These are phyloP conservation scores for Chrysanthemum lavandulifolium DNA, from an alignment of 129 eudicot genomes.

Conservation along the genomic window DNA sequence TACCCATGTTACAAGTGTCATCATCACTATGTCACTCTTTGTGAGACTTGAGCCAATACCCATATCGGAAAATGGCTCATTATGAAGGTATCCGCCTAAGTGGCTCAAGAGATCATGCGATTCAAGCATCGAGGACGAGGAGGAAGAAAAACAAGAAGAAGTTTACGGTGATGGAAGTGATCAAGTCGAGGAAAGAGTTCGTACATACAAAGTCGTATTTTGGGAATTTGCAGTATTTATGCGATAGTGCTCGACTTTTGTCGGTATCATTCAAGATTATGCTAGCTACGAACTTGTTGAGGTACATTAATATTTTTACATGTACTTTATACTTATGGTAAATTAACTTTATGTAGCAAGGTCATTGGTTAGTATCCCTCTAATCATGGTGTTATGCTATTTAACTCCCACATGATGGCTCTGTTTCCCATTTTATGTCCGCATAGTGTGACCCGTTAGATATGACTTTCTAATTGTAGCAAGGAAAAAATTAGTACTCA, in stretches of 20 bases:
- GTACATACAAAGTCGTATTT: slow-evolving; percentile 70
- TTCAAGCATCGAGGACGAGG: too few species aligned
- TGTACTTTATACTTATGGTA: too few species aligned
- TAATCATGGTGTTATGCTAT: too few species aligned
- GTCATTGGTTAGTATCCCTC: too few species aligned
- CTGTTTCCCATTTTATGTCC: too few species aligned
- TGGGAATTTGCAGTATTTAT: slow-evolving; percentile 83
- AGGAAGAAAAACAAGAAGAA: slow-evolving; percentile 33
- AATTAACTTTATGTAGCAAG: too few species aligned
- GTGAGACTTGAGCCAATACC: slow-evolving; percentile 30
- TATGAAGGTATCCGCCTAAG: slow-evolving; percentile 41
- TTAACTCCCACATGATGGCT: too few species aligned
- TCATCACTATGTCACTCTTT: slow-evolving; percentile 20
- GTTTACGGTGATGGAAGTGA: slow-evolving; percentile 24
- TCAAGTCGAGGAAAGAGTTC: slow-evolving; percentile 6
- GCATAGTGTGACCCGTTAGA: too few species aligned
- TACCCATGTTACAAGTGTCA: slow-evolving; percentile 31
- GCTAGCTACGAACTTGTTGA: slow-evolving; percentile 89
- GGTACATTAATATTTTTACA: slow-evolving; percentile 34
- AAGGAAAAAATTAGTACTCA: too few species aligned
- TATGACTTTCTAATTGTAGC: too few species aligned
- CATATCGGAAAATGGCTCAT: slow-evolving; percentile 22
- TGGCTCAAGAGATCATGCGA: too few species aligned
- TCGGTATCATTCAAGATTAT: slow-evolving; percentile 80
- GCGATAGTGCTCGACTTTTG: slow-evolving; percentile 94